Base-by-base conservation (phyloP, 352 stramenopile genomes). In the Globisporangium spinosum region DNA sequence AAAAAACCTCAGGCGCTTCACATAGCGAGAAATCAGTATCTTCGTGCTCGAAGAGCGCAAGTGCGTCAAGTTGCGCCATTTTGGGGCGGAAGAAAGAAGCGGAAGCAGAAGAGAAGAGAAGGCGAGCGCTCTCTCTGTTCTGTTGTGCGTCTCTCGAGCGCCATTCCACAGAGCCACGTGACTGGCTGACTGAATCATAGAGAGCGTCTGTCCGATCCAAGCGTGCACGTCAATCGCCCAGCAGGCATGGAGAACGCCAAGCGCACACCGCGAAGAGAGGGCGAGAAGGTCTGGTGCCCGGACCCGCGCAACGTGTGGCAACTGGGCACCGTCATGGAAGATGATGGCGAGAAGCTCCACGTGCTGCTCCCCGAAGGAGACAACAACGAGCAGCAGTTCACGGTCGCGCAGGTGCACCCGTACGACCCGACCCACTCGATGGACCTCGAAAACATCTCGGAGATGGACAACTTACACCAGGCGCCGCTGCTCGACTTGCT, bases 401-500 rank as follows among this genome's bases (percentile, higher is more conserved):
- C 74, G 23, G 77, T 93, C 51, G 82, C 85, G 17, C 82, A 97
- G 63, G 83, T 94, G 54, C 93, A 98, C 70, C 87, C 83, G 70
- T 98, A 95, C 73, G 93, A 98, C 69, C 89, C 91, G 45, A 89
- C 87, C 53, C 94, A 98, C 70, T 88, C 83, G 20, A 58, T 96
- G 15, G 89, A 97, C 68, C 72, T 97, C 65, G 79, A 83, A 35
- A 97, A 98, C 74, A 89, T 97, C 59, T 93, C 90, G n/a, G 91
- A 97, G 73, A 97, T 98, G 90, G 94, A 97, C 78, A 96, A 97
- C 69, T 70, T 98, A 62, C 91, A 97, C 68, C 86, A 97, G 71
- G 92, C 90, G 67, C 92, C 92, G 49, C 78, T 98, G 68, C 80
- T 98, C 6, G 90, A 97, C 65, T 69, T 97, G 49, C 73, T 98